Conservation (phyloP, 805 yeast genomes). For the Candida suzukii region DNA sequence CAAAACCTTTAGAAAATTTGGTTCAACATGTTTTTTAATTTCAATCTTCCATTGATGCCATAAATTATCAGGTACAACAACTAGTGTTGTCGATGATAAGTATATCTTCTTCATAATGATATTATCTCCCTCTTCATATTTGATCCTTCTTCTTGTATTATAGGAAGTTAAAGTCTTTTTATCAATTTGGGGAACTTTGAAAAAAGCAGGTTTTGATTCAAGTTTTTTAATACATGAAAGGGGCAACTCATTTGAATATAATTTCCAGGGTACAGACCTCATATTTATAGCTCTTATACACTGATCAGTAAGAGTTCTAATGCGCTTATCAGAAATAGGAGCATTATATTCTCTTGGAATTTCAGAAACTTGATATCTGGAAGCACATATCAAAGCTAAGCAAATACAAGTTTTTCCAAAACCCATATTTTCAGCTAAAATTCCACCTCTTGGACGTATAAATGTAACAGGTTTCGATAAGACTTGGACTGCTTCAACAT, state of each 20-base stretch:
- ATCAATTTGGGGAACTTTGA: conserved; percentile 19
- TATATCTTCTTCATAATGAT: conserved; percentile 22
- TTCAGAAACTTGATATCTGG: conserved; percentile 44
- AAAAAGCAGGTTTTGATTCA: conserved; percentile 35
- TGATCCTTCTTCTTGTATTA: conserved; percentile 6
- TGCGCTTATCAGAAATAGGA: conserved; percentile 12
- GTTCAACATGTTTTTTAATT: conserved; percentile 44
- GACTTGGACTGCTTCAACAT: conserved; percentile 26
- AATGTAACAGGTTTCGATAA: conserved; percentile 33
- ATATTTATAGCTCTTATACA: conserved; percentile 37
- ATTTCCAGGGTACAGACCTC: conserved; percentile 54
- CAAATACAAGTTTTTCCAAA: conserved; percentile 59
- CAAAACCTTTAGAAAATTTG: conserved; percentile 29
- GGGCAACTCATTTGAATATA: conserved; percentile 38
- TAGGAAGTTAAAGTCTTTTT: not conserved
- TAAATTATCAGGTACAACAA: conserved; percentile 61
- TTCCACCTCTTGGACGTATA: conserved; percentile 51
- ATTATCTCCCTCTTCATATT: not conserved
- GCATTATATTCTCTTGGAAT: conserved; percentile 28
- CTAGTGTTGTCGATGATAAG: conserved; percentile 46
- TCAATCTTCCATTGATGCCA: conserved; percentile 61
- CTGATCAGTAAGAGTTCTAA: conserved; percentile 26
- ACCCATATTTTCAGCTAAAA: conserved; percentile 65
- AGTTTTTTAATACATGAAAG: conserved; percentile 30
- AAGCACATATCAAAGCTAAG: conserved; percentile 45